Evolutionary conservation across 371 early-diverging fungal genomes (phyloP).

Genomic region (Rhizopus delemar): DNA sequence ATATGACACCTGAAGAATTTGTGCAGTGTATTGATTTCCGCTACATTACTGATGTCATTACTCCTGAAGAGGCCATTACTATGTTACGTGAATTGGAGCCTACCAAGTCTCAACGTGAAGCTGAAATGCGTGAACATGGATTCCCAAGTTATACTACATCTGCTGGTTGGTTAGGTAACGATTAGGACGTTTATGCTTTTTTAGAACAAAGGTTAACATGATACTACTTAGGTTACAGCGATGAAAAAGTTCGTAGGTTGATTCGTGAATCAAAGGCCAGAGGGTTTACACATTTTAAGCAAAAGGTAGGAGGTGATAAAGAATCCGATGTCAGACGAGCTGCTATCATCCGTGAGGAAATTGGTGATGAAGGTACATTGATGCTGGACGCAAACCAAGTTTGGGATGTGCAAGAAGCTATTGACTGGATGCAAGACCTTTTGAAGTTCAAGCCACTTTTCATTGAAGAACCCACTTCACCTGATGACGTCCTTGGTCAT

Average conservation of each 20-base stretch:
- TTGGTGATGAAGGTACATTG: constrained; percentile 48
- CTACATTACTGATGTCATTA: constrained; percentile 58
- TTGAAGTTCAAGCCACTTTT: constrained; percentile 54
- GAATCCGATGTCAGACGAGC: constrained; percentile 53
- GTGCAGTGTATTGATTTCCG: constrained; percentile 56
- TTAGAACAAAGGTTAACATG: background rate
- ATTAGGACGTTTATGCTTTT: background rate
- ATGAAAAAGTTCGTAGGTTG: constrained; percentile 47
- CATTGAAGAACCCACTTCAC: constrained; percentile 58
- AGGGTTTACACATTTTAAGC: constrained; percentile 53
- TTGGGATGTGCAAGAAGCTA: constrained; percentile 59
- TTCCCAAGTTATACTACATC: constrained; percentile 56
- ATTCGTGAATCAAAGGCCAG: constrained; percentile 46
- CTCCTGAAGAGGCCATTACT: constrained; percentile 52
- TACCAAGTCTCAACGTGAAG: constrained; percentile 40
- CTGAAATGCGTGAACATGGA: constrained; percentile 41
- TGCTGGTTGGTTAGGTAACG: constrained; percentile 55
- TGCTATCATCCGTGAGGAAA: constrained; percentile 52
- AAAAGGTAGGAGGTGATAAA: constrained; percentile 54
- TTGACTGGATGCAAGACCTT: constrained; percentile 56
- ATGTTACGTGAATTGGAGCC: constrained; percentile 37
- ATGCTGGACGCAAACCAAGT: constrained; percentile 66
- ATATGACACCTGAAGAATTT: constrained; percentile 55
- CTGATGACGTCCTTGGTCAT: constrained; percentile 56
- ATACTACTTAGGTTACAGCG: constrained; percentile 44